Evolutionary conservation across 176 grass and related monocot species (phyloP), one percentile per base, ranked within the genome.

Genomic region (Cymbopogon citratus): DNA sequence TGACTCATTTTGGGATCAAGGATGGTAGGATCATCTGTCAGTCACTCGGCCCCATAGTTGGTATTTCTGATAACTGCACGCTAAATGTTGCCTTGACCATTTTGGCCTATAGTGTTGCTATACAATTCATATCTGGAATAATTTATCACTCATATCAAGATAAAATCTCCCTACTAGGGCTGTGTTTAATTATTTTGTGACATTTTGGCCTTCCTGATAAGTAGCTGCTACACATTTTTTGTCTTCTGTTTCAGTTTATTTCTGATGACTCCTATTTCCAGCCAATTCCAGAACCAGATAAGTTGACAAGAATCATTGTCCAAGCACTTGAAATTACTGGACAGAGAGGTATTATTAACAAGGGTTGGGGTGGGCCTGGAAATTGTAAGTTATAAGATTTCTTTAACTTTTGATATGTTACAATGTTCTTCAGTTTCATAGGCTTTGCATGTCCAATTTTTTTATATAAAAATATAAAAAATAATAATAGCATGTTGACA

Each of bases 271-370:
- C 46, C 1, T 63, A 51, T 54, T 80, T 73, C 12, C 71, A 91
- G 85, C 89, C 89, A 24, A 75, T 91, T 45, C 89, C 83, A 70
- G 82, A 91, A 78, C 89, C 89, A 64, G 78, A 75, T 70, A 85
- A 85, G 59, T 56, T 88, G 61, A 91, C 85, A 63, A 73, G n/a
- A 72, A 91, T 83, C 40, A 91, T 91, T 85, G 85, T 88, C 24
- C 82, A 91, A 51, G 89, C 89, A 60, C 61, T 91, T 26, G 74
- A 85, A 82, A 88, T 74, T 40, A 88, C 89, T 44, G 85, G 85
- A 56, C 89, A 91, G 52, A 85, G 89, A 91, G 89, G 89, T 26
- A 85, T 91, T 48, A 88, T 88, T 75, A 88, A 91, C 69, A 88
- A 91, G 40, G 85, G 89, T 2, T 91, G 85, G 89, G 89, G 85